Base-by-base conservation (phyloP, 768 basidiomycete genomes). In the Cubamyces lactineus region DNA sequence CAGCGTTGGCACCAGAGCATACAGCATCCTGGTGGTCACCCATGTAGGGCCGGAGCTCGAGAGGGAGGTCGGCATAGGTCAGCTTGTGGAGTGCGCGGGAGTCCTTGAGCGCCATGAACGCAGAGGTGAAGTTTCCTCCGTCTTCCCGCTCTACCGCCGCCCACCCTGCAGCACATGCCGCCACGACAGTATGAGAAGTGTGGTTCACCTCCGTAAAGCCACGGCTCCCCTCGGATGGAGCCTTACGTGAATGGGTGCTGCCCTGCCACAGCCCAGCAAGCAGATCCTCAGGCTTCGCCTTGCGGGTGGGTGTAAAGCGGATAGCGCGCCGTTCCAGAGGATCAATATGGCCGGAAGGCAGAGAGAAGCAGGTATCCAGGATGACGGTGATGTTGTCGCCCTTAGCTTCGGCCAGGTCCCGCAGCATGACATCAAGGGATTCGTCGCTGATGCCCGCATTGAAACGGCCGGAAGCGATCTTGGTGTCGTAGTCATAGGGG, bases 331-430 rank as follows among this genome's bases (percentile, higher is more conserved):
- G 80, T 62, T 80, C 75, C 28, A 77, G 77, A n/a, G 61, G 43
- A 8, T 73, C 69, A 16, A 78, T 76, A 38, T 72, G 71, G 3
- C 72, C 73, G 17, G 76, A 73, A 49, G 80, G 75, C 6, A 74
- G 72, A 11, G 82, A 78, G 73, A 88, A 88, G 66, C 85, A 88
- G 65, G 83, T 81, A 71, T 89, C 88, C 23, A 89, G 75, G 57
- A 89, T 79, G 59, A 89, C 71, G 1, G 87, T 86, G 71, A 90
- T 84, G 61, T 90, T 90, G 71, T 89, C 77, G 30, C 88, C 88
- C 66, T 89, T 90, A 47, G 73, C 75, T 24, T 73, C 72, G 17
- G 79, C 75, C 42, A 90, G 80, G 54, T 87, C 84, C 54, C 69
- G 66, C n/a, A 90, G 72, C 78, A 89, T 82, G 41, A 86, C 80